Percentiles rank a stretch among this genome's conserved stretches.
Evolutionary conservation across 768 basidiomycete species (phyloP).

Genomic region (Filobasidium wieringae): DNA sequence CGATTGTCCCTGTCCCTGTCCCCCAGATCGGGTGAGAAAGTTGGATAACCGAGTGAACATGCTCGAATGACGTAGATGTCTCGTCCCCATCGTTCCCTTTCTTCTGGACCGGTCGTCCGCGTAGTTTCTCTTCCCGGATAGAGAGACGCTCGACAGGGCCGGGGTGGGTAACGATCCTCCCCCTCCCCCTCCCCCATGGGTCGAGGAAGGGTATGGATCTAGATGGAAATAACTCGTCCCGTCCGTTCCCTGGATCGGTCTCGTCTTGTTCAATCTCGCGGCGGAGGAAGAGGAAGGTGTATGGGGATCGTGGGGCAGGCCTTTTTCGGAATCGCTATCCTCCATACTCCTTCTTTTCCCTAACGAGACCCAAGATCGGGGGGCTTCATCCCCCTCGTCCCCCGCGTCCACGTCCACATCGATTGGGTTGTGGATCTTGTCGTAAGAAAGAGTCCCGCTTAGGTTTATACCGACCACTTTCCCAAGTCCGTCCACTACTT

Average conservation of each 20-base stretch:
- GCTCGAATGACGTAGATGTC: background rate
- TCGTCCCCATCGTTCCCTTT: too few relatives aligned
- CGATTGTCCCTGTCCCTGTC: background rate
- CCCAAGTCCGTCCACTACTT: background rate
- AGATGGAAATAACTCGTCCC: background rate
- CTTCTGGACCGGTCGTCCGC: background rate
- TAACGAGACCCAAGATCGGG: background rate
- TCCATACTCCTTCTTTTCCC: background rate
- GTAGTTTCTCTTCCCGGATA: background rate
- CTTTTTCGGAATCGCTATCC: background rate
- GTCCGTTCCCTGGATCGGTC: background rate
- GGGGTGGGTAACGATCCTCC: slow-evolving; percentile 1
- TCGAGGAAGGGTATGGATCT: background rate
- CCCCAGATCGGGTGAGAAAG: background rate
- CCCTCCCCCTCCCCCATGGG: background rate
- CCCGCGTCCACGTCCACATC: background rate
- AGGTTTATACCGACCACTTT: background rate
- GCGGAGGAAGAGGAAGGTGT: too few relatives aligned
- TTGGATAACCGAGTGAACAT: background rate
- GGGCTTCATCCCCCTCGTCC: background rate
- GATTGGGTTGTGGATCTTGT: background rate
- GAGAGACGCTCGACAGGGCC: background rate
- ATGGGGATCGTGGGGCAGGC: background rate
- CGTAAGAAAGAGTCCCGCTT: background rate
- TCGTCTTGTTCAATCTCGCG: background rate